Base-by-base conservation (phyloP, 2,329 filamentous ascomycete genomes). In the Nemania sp. region DNA sequence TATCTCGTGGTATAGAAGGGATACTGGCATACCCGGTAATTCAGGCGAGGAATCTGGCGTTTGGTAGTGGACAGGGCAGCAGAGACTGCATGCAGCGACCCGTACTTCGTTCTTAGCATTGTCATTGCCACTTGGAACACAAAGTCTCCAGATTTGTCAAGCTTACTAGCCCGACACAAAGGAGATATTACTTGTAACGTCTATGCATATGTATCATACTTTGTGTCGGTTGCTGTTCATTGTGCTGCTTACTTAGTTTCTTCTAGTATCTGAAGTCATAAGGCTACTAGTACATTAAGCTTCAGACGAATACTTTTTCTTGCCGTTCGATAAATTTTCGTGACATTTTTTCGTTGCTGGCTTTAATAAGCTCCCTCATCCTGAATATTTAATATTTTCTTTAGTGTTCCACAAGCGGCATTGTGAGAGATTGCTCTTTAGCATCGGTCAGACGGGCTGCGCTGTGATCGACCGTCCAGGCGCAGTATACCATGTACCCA, bases 161-260 rank as follows among this genome's bases (percentile, higher is more conserved):
- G 50, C 42, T 24, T 58, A 44, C 45, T 46, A 52, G 47, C 40
- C 42, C 41, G 36, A 39, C 33, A 33, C 14, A 11, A 43, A 51
- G 48, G 23, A 45, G 54, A 54, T 41, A 64, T 60, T 44, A 48
- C 40, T 54, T 59, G 48, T 49, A 39, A 57, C 59, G 55, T 59
- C 57, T 57, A 52, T 61, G 54, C 62, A 63, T 60, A 62, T 62
- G n/a, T n/a, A n/a, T n/a, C n/a, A n/a, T n/a, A 58, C 58, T 63
- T 63, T 40, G 47, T 45, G n/a, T 37, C 22, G 33, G 24, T 33
- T 20, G 46, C 37, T 23, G 31, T 40, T 22, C 31, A 44, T 11
- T 41, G 40, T 31, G 44, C 8, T 31, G 28, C 23, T 23, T 49
- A 33, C 28, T 40, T 39, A 22, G 20, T 51, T 54, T 58, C 39